A percentile compares a stretch with the other conserved stretches of the same genome.
Evolutionary conservation across 129 eudicot species (phyloP).

Genomic region (Solidago caesia): DNA sequence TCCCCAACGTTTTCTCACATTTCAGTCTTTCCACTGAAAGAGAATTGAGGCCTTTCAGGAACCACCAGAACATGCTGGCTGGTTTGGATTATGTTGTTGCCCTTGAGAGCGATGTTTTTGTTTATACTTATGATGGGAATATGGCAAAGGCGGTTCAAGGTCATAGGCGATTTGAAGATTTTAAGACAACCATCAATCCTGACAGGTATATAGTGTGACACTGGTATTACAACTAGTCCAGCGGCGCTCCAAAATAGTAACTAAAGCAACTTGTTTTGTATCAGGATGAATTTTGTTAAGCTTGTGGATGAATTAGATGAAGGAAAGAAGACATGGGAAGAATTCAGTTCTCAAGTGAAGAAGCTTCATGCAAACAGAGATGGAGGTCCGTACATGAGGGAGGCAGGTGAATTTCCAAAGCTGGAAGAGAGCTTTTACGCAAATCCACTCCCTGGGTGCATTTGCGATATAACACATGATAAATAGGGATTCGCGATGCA

Average conservation of each 20-base stretch:
- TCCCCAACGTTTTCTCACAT: slow-evolving; percentile 87
- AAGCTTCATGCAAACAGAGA: slow-evolving; percentile 67
- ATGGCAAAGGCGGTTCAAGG: slow-evolving; percentile 99
- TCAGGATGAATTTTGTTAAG: slow-evolving; percentile 90
- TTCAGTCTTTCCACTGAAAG: slow-evolving; percentile 65
- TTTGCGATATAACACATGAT: slow-evolving; percentile 55
- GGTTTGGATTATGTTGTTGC: slow-evolving; percentile 95
- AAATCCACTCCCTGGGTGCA: slow-evolving; percentile 91
- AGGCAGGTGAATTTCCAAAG: slow-evolving; percentile 92
- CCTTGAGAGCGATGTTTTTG: slow-evolving; percentile 84
- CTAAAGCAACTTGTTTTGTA: not conserved
- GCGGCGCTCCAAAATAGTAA: not conserved
- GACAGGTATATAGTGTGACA: slow-evolving; percentile 56
- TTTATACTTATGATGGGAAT: slow-evolving; percentile 94
- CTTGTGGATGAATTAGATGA: slow-evolving; percentile 69
- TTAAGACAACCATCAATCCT: slow-evolving; percentile 89
- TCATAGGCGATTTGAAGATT: slow-evolving; percentile 83
- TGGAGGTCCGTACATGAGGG: slow-evolving; percentile 83
- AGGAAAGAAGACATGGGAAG: slow-evolving; percentile 74
- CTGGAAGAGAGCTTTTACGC: slow-evolving; percentile 98
- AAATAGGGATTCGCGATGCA: slow-evolving; percentile 22
- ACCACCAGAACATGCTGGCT: slow-evolving; percentile 95
- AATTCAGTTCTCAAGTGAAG: slow-evolving; percentile 71
- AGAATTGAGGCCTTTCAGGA: slow-evolving; percentile 74
- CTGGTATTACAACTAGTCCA: not conserved